Conservation (phyloP, 768 basidiomycete species). For the Xerocomus potaroensis region DNA sequence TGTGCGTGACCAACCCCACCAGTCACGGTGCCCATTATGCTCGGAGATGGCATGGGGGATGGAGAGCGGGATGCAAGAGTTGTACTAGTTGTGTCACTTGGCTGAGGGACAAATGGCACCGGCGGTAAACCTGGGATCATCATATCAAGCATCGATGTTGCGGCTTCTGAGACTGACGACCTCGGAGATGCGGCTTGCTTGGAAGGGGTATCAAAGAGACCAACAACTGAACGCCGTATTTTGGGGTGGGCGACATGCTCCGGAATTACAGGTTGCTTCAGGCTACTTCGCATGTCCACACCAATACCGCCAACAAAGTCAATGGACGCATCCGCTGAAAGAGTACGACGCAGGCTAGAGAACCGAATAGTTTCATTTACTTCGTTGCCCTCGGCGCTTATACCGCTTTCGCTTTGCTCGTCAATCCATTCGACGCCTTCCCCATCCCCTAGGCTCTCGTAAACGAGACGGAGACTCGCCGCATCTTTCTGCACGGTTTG, state of each 20-base stretch:
- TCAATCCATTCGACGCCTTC: constrained; percentile 37
- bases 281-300: constrained; percentile 25
- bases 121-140: constrained; percentile 34
- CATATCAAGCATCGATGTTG: constrained; percentile 25
- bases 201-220: constrained; percentile 48
- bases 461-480: constrained; percentile 62
- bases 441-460: constrained; percentile 61
- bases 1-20: constrained; percentile 1
- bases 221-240: constrained; percentile 53
- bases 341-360: constrained; percentile 25
- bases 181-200: constrained; percentile 6
- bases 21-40: constrained; percentile 7
- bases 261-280: constrained; percentile 10
- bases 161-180: constrained; percentile 12
- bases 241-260: constrained; percentile 25
- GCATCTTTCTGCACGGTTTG: constrained; percentile 70
- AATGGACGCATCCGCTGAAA: constrained; percentile 20
- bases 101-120: constrained; percentile 32
- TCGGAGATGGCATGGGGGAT: constrained; percentile 15
- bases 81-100: constrained; percentile 21
- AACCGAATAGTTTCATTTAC: constrained; percentile 31
- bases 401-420: constrained; percentile 40
- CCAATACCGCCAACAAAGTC: constrained; percentile 21
- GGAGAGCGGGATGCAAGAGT: constrained; percentile 14
- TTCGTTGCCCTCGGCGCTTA: constrained; percentile 24